phyloP scores from a whole-genome alignment of 768 basidiomycete genomes.

The Coprinellus micaceus region DNA sequence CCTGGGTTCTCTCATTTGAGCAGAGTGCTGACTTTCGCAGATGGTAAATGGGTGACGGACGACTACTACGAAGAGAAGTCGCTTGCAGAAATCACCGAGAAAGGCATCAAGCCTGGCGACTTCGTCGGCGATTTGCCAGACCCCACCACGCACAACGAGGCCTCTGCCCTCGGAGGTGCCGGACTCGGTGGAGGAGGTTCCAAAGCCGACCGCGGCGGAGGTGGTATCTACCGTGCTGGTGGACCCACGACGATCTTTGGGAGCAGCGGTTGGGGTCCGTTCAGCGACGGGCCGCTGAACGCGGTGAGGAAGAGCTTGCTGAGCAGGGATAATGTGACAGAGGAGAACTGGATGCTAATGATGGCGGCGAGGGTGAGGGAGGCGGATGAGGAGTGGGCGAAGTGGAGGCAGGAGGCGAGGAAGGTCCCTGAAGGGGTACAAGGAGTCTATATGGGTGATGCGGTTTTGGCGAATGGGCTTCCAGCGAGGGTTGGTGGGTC shows the following conservation, averaged over 20 bases:
- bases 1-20: neutral
- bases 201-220: slow-evolving; percentile 41
- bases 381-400: slow-evolving; percentile 60
- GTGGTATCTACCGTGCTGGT: slow-evolving; percentile 83
- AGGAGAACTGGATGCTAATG: slow-evolving; percentile 91
- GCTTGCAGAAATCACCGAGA: slow-evolving; percentile 70
- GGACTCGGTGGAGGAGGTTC: slow-evolving; percentile 24
- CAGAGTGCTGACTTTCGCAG: too few species aligned
- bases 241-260: slow-evolving; percentile 94
- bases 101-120: slow-evolving; percentile 80
- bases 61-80: slow-evolving; percentile 94
- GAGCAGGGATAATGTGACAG: slow-evolving; percentile 74
- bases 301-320: slow-evolving; percentile 79
- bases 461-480: slow-evolving; percentile 16
- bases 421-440: slow-evolving; percentile 48
- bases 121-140: slow-evolving; percentile 81
- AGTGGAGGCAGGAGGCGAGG: slow-evolving; percentile 52
- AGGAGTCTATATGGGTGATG: slow-evolving; percentile 28
- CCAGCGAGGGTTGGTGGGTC: slow-evolving; percentile 16
- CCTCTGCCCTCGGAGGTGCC: slow-evolving; percentile 35
- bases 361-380: slow-evolving; percentile 65
- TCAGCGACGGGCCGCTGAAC: slow-evolving; percentile 81
- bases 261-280: slow-evolving; percentile 78
- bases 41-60: slow-evolving; percentile 89
- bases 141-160: slow-evolving; percentile 54